Evolutionary conservation across 2,329 filamentous ascomycete genomes (phyloP), one percentile per base, ranked within the genome.

Genomic region (Phyllosticta ampelicida): DNA sequence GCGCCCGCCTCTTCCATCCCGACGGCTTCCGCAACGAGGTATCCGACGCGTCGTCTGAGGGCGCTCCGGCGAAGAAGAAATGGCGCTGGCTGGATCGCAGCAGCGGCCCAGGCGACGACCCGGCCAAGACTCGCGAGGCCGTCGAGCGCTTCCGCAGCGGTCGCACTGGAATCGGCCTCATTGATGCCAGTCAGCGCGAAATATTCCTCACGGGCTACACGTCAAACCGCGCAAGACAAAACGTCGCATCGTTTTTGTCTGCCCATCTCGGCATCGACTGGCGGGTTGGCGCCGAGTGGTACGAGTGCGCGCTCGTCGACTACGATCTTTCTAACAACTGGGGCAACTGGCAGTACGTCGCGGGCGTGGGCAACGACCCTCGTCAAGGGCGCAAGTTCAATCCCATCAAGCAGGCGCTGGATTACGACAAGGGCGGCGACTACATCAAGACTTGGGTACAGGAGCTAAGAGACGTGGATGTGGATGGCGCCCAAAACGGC

Each of bases 261-360:
- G 89, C 89, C 63, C 86, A 89, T 61, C 74, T 91, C 2, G 78
- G 79, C 1, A 83, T 92, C 20, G 88, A 92, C 70, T 94, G 89
- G 89, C 81, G 87, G 0, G 78, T 88, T 13, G 89, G 88, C 0
- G 89, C 87, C 0, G 88, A 91, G 68, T 92, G 86, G 86, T 92
- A 91, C 66, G 88, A 92, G 68, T 82, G 80, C 67, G 74, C 87
- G 66, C 77, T 91, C 2, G 76, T 86, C 28, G 89, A 94, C 67
- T 90, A 91, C 67, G 88, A 92, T 63, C 79, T 87, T 0, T 83
- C 80, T 13, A 86, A 80, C 60, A 91, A 91, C 63, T 92, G 87
- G 87, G 84, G 84, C 9, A 90, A 90, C 65, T 91, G 87, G 88
- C 87, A 90, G 69, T 92, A 92, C 61, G 82, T 89, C 0, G 80